Evolutionary conservation across 2,329 filamentous ascomycete genomes (phyloP).

Genomic region (Venturia nashicola): DNA sequence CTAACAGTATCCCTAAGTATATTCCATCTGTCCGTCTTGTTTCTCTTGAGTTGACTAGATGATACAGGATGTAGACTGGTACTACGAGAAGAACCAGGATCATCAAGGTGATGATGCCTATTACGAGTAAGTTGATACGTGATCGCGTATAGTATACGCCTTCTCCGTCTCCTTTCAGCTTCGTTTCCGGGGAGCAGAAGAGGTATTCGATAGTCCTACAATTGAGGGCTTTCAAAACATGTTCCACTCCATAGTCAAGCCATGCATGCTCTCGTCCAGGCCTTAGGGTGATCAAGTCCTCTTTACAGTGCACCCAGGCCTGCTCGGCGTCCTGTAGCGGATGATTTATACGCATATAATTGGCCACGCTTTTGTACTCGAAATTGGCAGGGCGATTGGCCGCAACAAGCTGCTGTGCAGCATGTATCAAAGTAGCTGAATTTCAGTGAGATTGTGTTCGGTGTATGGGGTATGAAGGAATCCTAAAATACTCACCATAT

Average conservation of each 20-base stretch:
- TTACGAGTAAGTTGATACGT: conserved; percentile 15
- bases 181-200: conserved; percentile 11
- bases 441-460: too few species aligned
- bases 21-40: conserved; percentile 13
- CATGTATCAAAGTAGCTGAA: conserved; percentile 9
- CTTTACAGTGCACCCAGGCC: conserved; percentile 23
- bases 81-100: conserved; percentile 17
- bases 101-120: conserved; percentile 16
- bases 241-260: conserved; percentile 26
- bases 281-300: conserved; percentile 28
- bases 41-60: conserved; percentile 13
- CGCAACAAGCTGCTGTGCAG: conserved; percentile 10
- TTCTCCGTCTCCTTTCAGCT: conserved; percentile 12
- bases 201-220: conserved; percentile 12
- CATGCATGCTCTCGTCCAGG: conserved; percentile 27
- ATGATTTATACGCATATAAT: conserved; percentile 17
- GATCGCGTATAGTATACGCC: conserved; percentile 16
- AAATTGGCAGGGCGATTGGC: conserved; percentile 18
- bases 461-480: too few species aligned
- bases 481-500: conserved; percentile 11
- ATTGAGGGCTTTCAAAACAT: conserved; percentile 11
- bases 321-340: conserved; percentile 16
- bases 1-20: conserved; percentile 15
- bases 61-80: conserved; percentile 18
- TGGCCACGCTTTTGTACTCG: conserved; percentile 22